Base-by-base conservation (phyloP, 495 filamentous ascomycete genomes). In the Bombardia bombarda region DNA sequence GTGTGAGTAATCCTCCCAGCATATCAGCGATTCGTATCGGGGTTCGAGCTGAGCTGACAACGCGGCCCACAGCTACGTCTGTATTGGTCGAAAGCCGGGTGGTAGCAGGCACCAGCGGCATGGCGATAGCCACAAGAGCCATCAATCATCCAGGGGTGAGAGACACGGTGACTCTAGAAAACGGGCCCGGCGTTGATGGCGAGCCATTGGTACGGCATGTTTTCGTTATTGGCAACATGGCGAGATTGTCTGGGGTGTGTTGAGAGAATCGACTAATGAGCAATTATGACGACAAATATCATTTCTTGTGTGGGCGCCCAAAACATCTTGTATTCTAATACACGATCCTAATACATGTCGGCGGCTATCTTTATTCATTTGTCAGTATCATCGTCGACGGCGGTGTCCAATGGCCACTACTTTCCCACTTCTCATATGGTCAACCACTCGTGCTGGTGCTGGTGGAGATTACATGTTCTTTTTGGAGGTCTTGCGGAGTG, bases 1-100 rank as follows among this genome's bases (percentile, higher is more conserved):
- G 58, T 87, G 80, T 87, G 58, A 64, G 82, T 73, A 17, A 16
- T 12, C n/a, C n/a, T n/a, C n/a, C n/a, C n/a, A n/a, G n/a, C n/a
- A n/a, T n/a, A n/a, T n/a, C n/a, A n/a, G n/a, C n/a, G n/a, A n/a
- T n/a, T n/a, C n/a, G n/a, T n/a, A n/a, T n/a, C n/a, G n/a, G n/a
- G n/a, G n/a, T n/a, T n/a, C n/a, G n/a, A 19, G 8, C 10, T 10
- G 20, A 5, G 32, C 50, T 59, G 32, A 59, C 45, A 19, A 13
- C 10, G 10, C 35, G 26, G 17, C 44, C n/a, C 49, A 9, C 30
- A 78, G 74, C 22, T 78, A 78, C 32, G 66, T 77, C 20, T 74
- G 68, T 43, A 76, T 77, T 48, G 74, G 68, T 48, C 65, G 63
- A 35, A 74, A 77, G 37, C 69, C 68, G 4, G 61, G 59, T 18